These are phyloP conservation scores for Ordospora colligata DNA, from an alignment of 371 early-diverging fungal species.

Conservation along the genomic window DNA sequence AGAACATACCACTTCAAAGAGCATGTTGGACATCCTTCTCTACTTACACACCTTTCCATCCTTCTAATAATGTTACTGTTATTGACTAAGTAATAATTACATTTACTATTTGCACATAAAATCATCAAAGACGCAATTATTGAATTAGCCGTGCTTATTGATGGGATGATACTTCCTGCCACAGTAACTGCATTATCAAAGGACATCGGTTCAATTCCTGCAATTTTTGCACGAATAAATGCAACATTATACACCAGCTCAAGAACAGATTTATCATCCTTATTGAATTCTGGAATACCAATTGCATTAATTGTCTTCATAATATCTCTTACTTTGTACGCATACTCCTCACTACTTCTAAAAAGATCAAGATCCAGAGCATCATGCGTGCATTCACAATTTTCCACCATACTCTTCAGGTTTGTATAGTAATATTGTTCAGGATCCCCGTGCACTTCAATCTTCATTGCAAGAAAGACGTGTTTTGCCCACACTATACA, in stretches of 20 bases:
- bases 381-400: background rate
- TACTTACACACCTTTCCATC: constrained; percentile 17
- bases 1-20: background rate
- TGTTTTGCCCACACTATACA: constrained; percentile 97
- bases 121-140: constrained; percentile 62
- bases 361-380: background rate
- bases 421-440: background rate
- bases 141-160: constrained; percentile 57
- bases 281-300: background rate
- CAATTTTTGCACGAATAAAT: constrained; percentile 29
- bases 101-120: constrained; percentile 56
- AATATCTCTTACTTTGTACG: background rate
- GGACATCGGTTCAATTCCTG: constrained; percentile 26
- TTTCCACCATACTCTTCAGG: background rate
- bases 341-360: background rate
- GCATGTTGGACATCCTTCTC: constrained; percentile 33
- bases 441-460: constrained; percentile 61
- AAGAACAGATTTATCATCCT: background rate
- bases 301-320: background rate
- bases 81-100: constrained; percentile 39
- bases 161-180: constrained; percentile 55
- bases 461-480: constrained; percentile 78
- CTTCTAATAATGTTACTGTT: background rate
- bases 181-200: constrained; percentile 39
- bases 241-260: constrained; percentile 47